phyloP scores from a whole-genome alignment of 345 rosid genomes.

The Geranium rotundifolium region DNA sequence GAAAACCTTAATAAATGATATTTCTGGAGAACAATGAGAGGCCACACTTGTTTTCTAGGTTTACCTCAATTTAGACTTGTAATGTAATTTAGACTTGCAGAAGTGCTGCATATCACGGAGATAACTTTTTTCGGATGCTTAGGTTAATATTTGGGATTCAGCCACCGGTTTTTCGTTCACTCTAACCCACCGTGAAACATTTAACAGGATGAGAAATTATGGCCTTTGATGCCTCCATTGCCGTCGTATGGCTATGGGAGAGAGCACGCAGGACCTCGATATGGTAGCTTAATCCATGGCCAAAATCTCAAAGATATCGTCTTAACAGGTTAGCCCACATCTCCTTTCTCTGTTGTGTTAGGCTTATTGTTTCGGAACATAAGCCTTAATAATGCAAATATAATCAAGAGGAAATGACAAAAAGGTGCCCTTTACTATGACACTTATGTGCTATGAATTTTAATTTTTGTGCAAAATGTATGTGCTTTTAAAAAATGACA shows the following conservation, averaged over 20 bases:
- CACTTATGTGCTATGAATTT: no score
- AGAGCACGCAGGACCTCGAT: slow-evolving; percentile 59
- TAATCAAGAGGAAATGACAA: no score
- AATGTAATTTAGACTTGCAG: no score
- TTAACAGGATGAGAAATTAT: slow-evolving; percentile 41
- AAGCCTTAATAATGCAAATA: background rate
- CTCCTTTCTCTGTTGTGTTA: background rate
- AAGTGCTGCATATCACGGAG: no score
- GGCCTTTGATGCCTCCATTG: slow-evolving; percentile 54
- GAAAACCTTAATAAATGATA: background rate
- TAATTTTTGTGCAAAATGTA: no score
- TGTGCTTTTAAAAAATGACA: no score
- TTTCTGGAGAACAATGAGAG: background rate
- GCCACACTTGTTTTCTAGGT: background rate
- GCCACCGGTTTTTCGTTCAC: background rate
- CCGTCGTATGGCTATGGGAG: slow-evolving; percentile 62
- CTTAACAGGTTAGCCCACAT: slow-evolving; percentile 32
- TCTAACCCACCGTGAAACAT: background rate
- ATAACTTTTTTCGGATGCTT: no score
- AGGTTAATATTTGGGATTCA: background rate
- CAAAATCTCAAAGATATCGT: slow-evolving; percentile 55
- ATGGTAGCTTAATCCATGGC: slow-evolving; percentile 53
- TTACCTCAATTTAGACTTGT: background rate
- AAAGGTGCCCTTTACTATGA: no score
- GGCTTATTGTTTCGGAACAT: background rate